Evolutionary conservation across 106 monocot genomes (phyloP), one percentile per base, ranked within the genome.

Genomic region (Cymbidium sinense): DNA sequence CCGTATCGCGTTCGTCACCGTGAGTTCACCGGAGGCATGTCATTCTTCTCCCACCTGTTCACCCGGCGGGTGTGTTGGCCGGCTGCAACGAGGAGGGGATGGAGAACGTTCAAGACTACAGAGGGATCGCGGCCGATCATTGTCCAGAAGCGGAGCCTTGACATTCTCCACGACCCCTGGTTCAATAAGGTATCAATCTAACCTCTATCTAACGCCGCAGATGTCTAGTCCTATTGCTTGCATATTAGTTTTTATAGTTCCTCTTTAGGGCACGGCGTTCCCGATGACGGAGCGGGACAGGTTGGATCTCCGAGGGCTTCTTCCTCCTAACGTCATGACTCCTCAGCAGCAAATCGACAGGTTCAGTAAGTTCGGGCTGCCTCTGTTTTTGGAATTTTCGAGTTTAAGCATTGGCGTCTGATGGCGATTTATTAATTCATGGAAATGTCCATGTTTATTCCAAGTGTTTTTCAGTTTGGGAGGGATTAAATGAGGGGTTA

Each of bases 101-200:
- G 76, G 54, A 78, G 95, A 36, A 44, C 73, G 43, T 95, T 84
- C 84, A 64, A 87, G 69, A 90, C 93, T 43, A 44, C 77, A 39
- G 96, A 93, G 86, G 89, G 83, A 5, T 91, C 93, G n/a, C 84
- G 96, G 34, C 96, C 96, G 27, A 76, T 84, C 65, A 88, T 96
- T 69, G 77, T 96, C 61, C 88, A 91, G 54, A 96, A 96, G 82
- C 86, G 93, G 64, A 91, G 96, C 82, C 41, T 93, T 83, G 96
- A 96, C 81, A 96, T 96, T 76, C 93, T 96, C 72, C 93, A 96
- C 75, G 91, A 96, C 77, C 96, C 96, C 28, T 93, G 93, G 96
- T 96, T 91, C 85, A 96, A 96, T 82, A 91, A 93, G 91, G 96
- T 93, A 27, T 9, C 19, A n/a, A 20, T 70, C 71, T 23, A 5